Conservation (phyloP, 2,329 filamentous ascomycete species). For the Colletotrichum sp. region DNA sequence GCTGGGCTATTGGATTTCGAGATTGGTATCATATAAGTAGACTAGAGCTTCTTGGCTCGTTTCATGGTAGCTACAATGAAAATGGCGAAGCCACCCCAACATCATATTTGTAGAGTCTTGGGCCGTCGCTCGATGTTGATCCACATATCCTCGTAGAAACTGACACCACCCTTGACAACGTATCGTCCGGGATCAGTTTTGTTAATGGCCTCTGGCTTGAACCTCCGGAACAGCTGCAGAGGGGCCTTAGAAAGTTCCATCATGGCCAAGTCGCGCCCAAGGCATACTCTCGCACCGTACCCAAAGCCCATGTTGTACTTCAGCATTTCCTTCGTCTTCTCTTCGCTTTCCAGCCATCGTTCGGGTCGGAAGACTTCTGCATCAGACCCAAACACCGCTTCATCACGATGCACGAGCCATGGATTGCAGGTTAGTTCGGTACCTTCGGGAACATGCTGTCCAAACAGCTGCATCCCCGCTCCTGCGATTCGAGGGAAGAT, state of each 20-base stretch:
- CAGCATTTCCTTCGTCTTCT: constrained; percentile 43
- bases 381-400: constrained; percentile 44
- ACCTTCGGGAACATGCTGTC: constrained; percentile 37
- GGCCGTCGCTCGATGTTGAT: constrained; percentile 30
- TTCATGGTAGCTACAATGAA: neutral
- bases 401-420: constrained; percentile 44
- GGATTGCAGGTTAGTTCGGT: constrained; percentile 45
- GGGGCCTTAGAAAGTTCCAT: constrained; percentile 57
- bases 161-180: constrained; percentile 44
- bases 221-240: constrained; percentile 45
- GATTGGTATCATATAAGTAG: neutral
- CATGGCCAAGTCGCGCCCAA: constrained; percentile 55
- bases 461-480: constrained; percentile 32
- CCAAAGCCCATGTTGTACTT: constrained; percentile 57
- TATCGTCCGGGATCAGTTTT: constrained; percentile 36
- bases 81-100: too few species aligned
- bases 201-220: constrained; percentile 34
- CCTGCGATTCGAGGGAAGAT: constrained; percentile 52
- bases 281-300: constrained; percentile 51
- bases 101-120: neutral
- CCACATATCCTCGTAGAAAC: constrained; percentile 46
- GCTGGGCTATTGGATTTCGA: neutral
- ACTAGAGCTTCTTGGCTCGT: neutral
- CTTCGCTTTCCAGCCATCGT: constrained; percentile 49
- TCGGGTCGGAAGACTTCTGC: constrained; percentile 51